phyloP scores from a whole-genome alignment of 345 rosid species.

The Crucihimalaya himalaica region DNA sequence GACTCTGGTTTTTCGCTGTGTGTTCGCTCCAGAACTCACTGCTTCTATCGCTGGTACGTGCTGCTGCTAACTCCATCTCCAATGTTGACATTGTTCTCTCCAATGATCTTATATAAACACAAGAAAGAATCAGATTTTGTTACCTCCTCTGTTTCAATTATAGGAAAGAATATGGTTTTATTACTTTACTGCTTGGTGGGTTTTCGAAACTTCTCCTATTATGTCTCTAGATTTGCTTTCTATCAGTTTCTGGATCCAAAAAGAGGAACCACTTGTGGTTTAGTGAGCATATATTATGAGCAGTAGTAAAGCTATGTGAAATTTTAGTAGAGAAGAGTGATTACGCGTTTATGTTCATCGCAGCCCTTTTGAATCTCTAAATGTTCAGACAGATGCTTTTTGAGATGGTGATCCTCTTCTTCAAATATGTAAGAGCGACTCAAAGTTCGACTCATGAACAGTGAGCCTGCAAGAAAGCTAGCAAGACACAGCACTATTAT shows the following conservation, averaged over 20 bases:
- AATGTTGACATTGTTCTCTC: conserved; percentile 67
- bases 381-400: conserved; percentile 34
- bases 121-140: background rate
- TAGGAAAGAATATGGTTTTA: background rate
- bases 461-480: conserved; percentile 75
- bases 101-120: conserved; percentile 50
- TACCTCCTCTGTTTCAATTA: conserved; percentile 6
- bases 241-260: conserved; percentile 48
- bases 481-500: conserved; percentile 60
- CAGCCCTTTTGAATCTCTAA: conserved; percentile 47
- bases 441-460: conserved; percentile 56
- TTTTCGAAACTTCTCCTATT: conserved; percentile 64
- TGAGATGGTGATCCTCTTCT: conserved; percentile 34
- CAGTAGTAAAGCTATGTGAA: background rate
- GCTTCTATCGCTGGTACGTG: conserved; percentile 39
- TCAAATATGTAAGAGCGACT: conserved; percentile 34
- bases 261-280: background rate
- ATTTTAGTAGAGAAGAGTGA: background rate
- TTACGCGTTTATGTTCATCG: conserved; percentile 80
- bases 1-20: conserved; percentile 45
- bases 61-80: conserved; percentile 66
- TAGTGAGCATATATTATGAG: background rate
- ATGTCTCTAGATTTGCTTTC: conserved; percentile 62
- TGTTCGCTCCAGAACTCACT: conserved; percentile 32
- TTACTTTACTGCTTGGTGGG: conserved; percentile 64